A percentile compares a stretch with the other conserved stretches of the same genome.
Conservation (phyloP, 139 green algal species). For the Micromonas commoda region DNA sequence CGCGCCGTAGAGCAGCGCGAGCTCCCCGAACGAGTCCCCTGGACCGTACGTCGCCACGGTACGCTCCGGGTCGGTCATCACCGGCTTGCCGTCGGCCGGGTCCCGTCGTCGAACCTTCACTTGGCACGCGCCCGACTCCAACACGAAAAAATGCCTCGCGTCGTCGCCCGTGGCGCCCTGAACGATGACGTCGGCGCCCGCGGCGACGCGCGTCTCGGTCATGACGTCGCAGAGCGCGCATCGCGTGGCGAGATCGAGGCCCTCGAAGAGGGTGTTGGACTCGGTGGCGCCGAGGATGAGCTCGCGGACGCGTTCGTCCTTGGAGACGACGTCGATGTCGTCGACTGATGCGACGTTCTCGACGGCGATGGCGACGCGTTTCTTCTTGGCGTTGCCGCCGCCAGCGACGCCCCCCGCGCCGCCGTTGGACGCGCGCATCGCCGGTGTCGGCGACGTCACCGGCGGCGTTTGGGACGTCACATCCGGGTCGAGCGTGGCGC, state of each 20-base stretch:
- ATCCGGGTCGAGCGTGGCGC: too few relatives aligned
- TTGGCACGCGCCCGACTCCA: neutral
- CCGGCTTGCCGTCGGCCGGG: too few relatives aligned
- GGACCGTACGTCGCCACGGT: constrained; percentile 14
- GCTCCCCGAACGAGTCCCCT: constrained; percentile 80
- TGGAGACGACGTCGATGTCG: neutral
- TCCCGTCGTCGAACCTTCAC: neutral
- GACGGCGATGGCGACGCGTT: neutral
- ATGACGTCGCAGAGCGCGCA: neutral
- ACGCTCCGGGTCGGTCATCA: too few relatives aligned
- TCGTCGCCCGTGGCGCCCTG: neutral
- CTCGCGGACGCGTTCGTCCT: neutral
- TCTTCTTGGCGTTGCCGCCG: neutral
- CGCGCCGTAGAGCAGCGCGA: constrained; percentile 83
- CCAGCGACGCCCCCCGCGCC: too few relatives aligned
- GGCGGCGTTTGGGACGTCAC: too few relatives aligned
- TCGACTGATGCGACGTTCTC: neutral
- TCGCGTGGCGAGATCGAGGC: neutral
- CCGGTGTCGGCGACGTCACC: too few relatives aligned
- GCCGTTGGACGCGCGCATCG: too few relatives aligned
- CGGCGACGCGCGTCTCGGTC: neutral
- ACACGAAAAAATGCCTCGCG: neutral
- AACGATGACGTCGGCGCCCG: neutral
- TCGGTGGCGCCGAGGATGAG: neutral
- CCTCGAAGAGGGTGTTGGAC: neutral